Conservation (phyloP, 2,329 filamentous ascomycete genomes). For the Canariomyces notabilis region DNA sequence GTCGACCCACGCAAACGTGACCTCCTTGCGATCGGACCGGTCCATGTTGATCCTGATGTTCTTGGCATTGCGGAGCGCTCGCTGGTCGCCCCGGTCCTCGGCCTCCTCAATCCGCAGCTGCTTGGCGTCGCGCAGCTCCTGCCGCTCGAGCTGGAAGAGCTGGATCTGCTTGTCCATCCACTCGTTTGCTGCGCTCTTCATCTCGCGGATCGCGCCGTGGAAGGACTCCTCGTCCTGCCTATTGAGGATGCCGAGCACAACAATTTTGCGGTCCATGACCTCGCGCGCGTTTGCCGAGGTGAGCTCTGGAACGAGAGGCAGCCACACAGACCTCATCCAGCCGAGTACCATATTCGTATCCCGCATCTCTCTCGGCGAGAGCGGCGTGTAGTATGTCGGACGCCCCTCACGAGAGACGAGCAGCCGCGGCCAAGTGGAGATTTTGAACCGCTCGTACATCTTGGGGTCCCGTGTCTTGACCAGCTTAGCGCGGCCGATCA, state of each 20-base stretch:
- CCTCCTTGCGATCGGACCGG: slow-evolving; percentile 78
- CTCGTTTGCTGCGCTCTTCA: slow-evolving; percentile 92
- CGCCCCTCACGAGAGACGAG: slow-evolving; percentile 85
- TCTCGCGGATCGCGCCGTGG: slow-evolving; percentile 70
- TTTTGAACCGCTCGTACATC: slow-evolving; percentile 81
- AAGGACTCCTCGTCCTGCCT: slow-evolving; percentile 77
- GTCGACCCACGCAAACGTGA: slow-evolving; percentile 95
- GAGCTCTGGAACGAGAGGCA: slow-evolving; percentile 90
- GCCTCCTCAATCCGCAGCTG: slow-evolving; percentile 95
- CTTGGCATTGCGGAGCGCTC: slow-evolving; percentile 81
- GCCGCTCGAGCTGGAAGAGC: slow-evolving; percentile 84
- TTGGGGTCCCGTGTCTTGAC: slow-evolving; percentile 82
- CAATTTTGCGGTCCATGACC: slow-evolving; percentile 90
- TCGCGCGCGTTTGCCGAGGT: slow-evolving; percentile 87
- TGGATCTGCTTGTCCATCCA: slow-evolving; percentile 98
- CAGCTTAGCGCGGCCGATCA: slow-evolving; percentile 86
- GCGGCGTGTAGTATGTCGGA: slow-evolving; percentile 81
- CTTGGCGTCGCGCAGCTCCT: slow-evolving; percentile 90
- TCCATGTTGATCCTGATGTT: slow-evolving; percentile 88
- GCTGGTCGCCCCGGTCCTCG: slow-evolving; percentile 85
- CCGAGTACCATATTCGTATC: slow-evolving; percentile 72
- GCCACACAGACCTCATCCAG: slow-evolving; percentile 97
- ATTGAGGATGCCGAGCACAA: slow-evolving; percentile 87
- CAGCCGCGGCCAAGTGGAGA: slow-evolving; percentile 92
- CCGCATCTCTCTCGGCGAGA: slow-evolving; percentile 88